Evolutionary conservation across 2,329 filamentous ascomycete genomes (phyloP), one percentile per base, ranked within the genome.

Genomic region (Clonostachys byssicola): DNA sequence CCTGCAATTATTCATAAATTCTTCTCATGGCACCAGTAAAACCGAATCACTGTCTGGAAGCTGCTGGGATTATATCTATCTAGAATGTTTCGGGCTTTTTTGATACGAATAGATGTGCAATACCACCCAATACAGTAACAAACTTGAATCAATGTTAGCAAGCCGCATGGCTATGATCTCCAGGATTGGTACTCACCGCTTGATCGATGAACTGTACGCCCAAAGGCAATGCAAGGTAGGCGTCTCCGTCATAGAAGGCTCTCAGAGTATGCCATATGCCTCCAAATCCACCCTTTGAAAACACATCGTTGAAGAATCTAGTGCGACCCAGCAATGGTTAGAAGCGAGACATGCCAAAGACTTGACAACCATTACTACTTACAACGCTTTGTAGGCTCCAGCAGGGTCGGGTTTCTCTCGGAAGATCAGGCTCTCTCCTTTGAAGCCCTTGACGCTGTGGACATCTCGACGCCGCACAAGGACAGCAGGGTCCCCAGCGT

Each of bases 241-340:
- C 42, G 16, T 50, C 48, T 14, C 47, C 47, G n/a, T 48, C 47
- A 14, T 40, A 48, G 35, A 48, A 48, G 4, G 20, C 39, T 33
- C 48, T 41, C 38, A 50, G 40, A n/a, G 38, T 45, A 20, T 42
- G 46, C 38, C 34, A 40, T 14, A 47, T 33, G 17, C 45, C 45
- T 5, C 42, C 45, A 47, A 50, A 45, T 23, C 39, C 42, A 5
- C 48, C 48, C n/a, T 41, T 34, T 17, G 46, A 43, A 16, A 50
- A 42, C 6, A 50, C 20, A 35, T 50, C 48, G 42, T 50, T 50
- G 45, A 50, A 50, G 45, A 50, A 50, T 36, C 45, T 48, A 17
- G 23, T 13, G 17, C 12, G n/a, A 14, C 14, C 16, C 10, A 14
- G 23, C 23, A 30, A 30, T 30, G 23, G 23, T 30, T 30, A 30